Evolutionary conservation across 2,329 filamentous ascomycete species (phyloP).

Genomic region (Penicillium griseofulvum): DNA sequence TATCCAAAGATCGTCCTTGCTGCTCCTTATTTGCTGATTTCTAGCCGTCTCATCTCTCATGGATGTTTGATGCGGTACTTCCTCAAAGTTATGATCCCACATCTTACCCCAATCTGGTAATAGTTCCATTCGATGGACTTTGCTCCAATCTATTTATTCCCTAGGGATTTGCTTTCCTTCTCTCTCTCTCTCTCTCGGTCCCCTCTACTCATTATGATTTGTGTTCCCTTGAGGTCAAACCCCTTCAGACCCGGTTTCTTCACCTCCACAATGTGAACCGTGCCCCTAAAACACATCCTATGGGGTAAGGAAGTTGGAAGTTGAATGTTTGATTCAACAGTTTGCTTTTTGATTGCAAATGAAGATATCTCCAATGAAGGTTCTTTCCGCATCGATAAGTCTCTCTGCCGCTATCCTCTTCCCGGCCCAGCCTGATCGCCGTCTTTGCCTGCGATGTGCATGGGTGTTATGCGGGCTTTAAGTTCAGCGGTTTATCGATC

Average conservation of each 20-base stretch:
- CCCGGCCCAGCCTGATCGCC: slow-evolving; percentile 22
- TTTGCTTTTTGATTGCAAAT: not conserved
- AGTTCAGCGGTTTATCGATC: slow-evolving; percentile 37
- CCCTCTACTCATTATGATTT: not conserved
- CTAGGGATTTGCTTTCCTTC: slow-evolving; percentile 7
- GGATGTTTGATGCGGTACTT: slow-evolving; percentile 19
- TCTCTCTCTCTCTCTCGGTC: not conserved
- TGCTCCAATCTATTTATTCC: slow-evolving; percentile 13
- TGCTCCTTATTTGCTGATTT: slow-evolving; percentile 20
- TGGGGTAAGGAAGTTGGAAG: not conserved
- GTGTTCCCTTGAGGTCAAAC: not conserved
- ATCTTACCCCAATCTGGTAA: slow-evolving; percentile 14
- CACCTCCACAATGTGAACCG: slow-evolving; percentile 3
- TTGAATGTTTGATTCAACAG: not conserved
- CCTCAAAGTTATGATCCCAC: slow-evolving; percentile 13
- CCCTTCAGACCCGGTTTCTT: slow-evolving; percentile 3
- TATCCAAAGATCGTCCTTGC: slow-evolving; percentile 16
- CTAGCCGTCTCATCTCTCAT: slow-evolving; percentile 19
- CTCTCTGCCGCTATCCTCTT: slow-evolving; percentile 18
- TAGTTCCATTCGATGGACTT: not conserved
- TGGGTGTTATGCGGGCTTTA: slow-evolving; percentile 36
- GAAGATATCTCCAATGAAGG: not conserved
- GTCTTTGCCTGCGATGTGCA: slow-evolving; percentile 11
- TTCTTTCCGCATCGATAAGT: not conserved
- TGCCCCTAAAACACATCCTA: not conserved